Evolutionary conservation across 108 stramenopile genomes (phyloP), one percentile per base, ranked within the genome.

Genomic region (Bacterosira constricta): DNA sequence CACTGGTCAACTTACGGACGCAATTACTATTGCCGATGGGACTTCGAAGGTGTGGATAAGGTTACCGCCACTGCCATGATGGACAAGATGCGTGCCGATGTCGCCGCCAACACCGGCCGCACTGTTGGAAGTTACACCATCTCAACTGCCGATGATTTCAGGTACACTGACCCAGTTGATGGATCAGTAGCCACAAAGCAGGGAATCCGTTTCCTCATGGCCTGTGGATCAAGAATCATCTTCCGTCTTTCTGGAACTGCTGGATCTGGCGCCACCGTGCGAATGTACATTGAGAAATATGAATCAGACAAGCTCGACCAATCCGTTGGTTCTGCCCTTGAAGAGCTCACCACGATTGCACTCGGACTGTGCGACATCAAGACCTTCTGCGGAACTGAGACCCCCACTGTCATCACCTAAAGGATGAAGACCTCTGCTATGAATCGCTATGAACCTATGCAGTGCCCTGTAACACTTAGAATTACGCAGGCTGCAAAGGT

Each of bases 221-320:
- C 83, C 1, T 97, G 98, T 86, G 98, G 98, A 36, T 95, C 97
- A 32, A 85, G 99, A 30, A 83, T 99, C 35, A 88, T 99, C 52
- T 99, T 99, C 94, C 96, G 99, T 54, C 89, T 99, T 6, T 94
- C 92, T 63, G 99, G 99, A 66, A 99, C 99, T 31, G 97, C 96
- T 26, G 97, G 97, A 38, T 93, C 93, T 57, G 99, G 99, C 45
- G 99, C 99, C 42, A 99, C 99, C 21, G 92, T 99, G 27, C 96
- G 99, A 32, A 94, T 99, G 94, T 99, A 99, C 89, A 82, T 99
- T 34, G 99, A 99, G 83, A 94, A 97, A 77, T 99, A 97, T 86
- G 97, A 97, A 73, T 69, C 84, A n/a, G 84, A 87, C 38, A 86
- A 89, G 79, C 91, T 93, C 34, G 79, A 87, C 63, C 59, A 81